A percentile compares a stretch with the other conserved stretches of the same genome.
Evolutionary conservation across 1,139 yeast species (phyloP).

Genomic region (Candida pseudoviswanathii): DNA sequence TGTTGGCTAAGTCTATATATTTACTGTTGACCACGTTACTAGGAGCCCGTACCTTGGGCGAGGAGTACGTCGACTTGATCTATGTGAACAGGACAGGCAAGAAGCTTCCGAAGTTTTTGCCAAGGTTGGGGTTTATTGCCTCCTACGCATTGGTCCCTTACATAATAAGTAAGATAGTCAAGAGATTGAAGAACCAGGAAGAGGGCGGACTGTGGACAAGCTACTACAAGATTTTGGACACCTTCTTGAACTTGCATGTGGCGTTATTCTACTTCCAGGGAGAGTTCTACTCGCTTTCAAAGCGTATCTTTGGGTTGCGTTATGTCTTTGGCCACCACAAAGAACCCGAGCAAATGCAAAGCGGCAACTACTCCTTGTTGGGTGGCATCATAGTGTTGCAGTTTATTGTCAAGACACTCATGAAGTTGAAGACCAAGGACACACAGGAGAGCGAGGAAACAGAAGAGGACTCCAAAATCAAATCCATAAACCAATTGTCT

Average conservation of each 20-base stretch:
- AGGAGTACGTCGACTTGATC: conserved; percentile 86
- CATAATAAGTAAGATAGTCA: conserved; percentile 36
- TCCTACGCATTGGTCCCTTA: conserved; percentile 64
- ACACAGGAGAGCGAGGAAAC: conserved; percentile 19
- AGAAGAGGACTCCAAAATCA: conserved; percentile 15
- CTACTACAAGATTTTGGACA: conserved; percentile 51
- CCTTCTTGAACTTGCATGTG: conserved; percentile 65
- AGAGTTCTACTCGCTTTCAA: conserved; percentile 73
- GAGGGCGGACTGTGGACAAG: conserved; percentile 24
- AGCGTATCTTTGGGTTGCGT: conserved; percentile 75
- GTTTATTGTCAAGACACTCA: conserved; percentile 48
- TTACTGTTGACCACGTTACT: conserved; percentile 69
- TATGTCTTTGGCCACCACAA: conserved; percentile 73
- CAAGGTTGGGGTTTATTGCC: conserved; percentile 54
- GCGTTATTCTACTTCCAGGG: conserved; percentile 85
- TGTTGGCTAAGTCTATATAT: conserved; percentile 61
- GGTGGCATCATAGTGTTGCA: conserved; percentile 73
- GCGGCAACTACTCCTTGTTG: conserved; percentile 73
- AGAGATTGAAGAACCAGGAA: conserved; percentile 25
- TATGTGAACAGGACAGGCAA: conserved; percentile 60
- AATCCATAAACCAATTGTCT: conserved; percentile 24
- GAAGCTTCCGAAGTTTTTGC: conserved; percentile 48
- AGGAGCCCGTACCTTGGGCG: conserved; percentile 86
- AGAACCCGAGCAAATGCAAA: conserved; percentile 43
- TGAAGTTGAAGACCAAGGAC: conserved; percentile 32